A percentile compares a stretch with the other conserved stretches of the same genome.
Evolutionary conservation across 768 basidiomycete species (phyloP).

Genomic region (Termitomyces sp.): DNA sequence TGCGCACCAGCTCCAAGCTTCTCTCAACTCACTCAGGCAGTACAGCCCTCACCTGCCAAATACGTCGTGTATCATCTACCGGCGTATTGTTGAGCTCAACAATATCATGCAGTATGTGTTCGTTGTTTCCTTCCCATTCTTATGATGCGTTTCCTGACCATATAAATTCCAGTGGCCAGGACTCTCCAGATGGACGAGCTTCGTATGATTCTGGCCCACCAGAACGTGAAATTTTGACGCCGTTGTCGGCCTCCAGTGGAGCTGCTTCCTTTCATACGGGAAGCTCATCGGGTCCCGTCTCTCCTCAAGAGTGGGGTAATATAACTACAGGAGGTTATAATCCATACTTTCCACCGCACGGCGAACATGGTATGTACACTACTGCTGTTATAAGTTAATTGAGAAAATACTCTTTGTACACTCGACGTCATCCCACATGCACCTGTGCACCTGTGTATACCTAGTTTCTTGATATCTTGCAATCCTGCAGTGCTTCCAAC

Average conservation of each 20-base stretch:
- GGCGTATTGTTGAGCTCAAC: slow-evolving; percentile 56
- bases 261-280: slow-evolving; percentile 40
- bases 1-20: slow-evolving; percentile 56
- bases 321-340: slow-evolving; percentile 52
- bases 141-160: slow-evolving; percentile 1
- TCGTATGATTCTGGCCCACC: slow-evolving; percentile 56
- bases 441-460: slow-evolving; percentile 4
- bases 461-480: slow-evolving; percentile 16
- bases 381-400: slow-evolving; percentile 54
- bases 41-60: slow-evolving; percentile 53
- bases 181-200: slow-evolving; percentile 41
- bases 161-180: slow-evolving; percentile 35
- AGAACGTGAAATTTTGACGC: slow-evolving; percentile 58
- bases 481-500: neutral
- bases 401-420: slow-evolving; percentile 3
- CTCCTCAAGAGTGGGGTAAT: slow-evolving; percentile 59
- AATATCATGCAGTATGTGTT: slow-evolving; percentile 61
- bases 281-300: slow-evolving; percentile 37
- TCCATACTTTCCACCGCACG: slow-evolving; percentile 59
- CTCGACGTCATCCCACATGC: slow-evolving; percentile 2
- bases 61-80: slow-evolving; percentile 48
- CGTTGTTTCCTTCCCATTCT: slow-evolving; percentile 5
- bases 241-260: slow-evolving; percentile 46
- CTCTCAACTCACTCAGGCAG: slow-evolving; percentile 52
- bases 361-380: slow-evolving; percentile 50